A percentile compares a stretch with the other conserved stretches of the same genome.
Conservation (phyloP, 495 filamentous ascomycete genomes). For the Hypoxylon crocopeplum region DNA sequence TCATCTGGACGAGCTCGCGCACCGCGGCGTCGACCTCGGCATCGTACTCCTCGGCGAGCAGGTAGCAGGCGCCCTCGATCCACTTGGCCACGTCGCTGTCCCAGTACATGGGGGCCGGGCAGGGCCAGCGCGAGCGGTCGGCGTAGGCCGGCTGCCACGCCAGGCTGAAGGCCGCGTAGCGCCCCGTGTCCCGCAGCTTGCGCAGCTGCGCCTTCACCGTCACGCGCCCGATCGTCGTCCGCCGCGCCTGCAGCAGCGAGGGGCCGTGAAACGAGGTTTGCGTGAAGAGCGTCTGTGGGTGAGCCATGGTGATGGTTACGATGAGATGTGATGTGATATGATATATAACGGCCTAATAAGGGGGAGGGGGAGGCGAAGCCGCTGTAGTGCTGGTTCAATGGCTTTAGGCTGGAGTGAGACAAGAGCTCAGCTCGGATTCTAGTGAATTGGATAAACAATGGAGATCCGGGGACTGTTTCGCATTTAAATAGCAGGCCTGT, state of each 20-base stretch:
- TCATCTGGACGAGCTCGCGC: slow-evolving; percentile 62
- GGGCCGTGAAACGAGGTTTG: slow-evolving; percentile 41
- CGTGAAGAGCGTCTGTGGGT: slow-evolving; percentile 41
- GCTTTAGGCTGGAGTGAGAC: too few species aligned
- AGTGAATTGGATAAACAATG: too few species aligned
- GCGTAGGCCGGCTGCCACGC: slow-evolving; percentile 58
- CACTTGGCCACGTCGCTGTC: slow-evolving; percentile 68
- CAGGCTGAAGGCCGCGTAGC: slow-evolving; percentile 62
- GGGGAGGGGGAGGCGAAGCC: neutral
- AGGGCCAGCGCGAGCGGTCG: slow-evolving; percentile 57
- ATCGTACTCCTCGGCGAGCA: slow-evolving; percentile 51
- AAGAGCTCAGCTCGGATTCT: too few species aligned
- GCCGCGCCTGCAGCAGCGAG: slow-evolving; percentile 47
- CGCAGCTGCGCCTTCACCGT: slow-evolving; percentile 56
- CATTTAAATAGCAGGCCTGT: too few species aligned
- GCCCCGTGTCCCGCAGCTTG: slow-evolving; percentile 59
- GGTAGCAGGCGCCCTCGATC: slow-evolving; percentile 67
- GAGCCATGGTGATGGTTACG: slow-evolving; percentile 26
- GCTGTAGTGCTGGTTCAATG: neutral
- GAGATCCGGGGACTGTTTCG: too few species aligned
- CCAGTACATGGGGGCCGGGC: slow-evolving; percentile 64
- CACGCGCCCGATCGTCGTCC: slow-evolving; percentile 48
- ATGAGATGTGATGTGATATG: neutral
- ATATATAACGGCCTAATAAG: too few species aligned
- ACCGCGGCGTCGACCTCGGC: slow-evolving; percentile 58